Percentiles rank a stretch among this genome's conserved stretches.
Evolutionary conservation across 805 yeast species (phyloP).

Genomic region (Kodamaea restingae): DNA sequence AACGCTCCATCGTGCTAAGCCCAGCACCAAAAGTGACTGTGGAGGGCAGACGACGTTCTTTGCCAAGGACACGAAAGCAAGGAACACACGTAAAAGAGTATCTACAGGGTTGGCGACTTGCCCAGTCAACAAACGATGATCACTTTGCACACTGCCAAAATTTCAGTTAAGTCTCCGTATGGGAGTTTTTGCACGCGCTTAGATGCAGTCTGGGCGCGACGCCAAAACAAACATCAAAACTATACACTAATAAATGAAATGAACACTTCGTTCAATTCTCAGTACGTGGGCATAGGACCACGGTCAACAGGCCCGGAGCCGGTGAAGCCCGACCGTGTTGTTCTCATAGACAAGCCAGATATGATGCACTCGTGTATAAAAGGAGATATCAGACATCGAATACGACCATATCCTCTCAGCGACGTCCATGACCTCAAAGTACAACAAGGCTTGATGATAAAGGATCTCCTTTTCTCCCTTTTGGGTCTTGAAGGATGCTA

Average conservation of each 20-base stretch:
- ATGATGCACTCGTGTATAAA: constrained; percentile 14
- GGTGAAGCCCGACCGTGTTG: constrained; percentile 14
- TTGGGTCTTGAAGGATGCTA: constrained; percentile 76
- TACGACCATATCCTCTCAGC: constrained; percentile 44
- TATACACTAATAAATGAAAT: constrained; percentile 4
- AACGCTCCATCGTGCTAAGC: no score
- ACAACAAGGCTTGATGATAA: constrained; percentile 70
- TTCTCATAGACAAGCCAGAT: constrained; percentile 14
- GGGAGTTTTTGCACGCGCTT: neutral
- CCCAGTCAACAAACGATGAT: no score
- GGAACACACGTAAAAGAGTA: no score
- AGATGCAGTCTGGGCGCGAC: constrained; percentile 1
- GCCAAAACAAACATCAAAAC: constrained; percentile 3
- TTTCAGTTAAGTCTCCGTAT: no score
- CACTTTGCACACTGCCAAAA: no score
- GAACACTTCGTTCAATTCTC: constrained; percentile 7
- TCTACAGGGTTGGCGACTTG: no score
- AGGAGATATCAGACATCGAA: constrained; percentile 12
- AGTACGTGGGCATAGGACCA: constrained; percentile 5
- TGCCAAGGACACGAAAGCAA: no score
- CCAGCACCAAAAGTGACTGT: no score
- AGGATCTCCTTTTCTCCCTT: constrained; percentile 66
- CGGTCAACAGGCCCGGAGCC: constrained; percentile 4
- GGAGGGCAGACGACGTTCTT: no score
- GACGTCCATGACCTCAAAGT: constrained; percentile 42